Evolutionary conservation across 169 alveolate genomes (phyloP).

Genomic region (Neospora caninum): DNA sequence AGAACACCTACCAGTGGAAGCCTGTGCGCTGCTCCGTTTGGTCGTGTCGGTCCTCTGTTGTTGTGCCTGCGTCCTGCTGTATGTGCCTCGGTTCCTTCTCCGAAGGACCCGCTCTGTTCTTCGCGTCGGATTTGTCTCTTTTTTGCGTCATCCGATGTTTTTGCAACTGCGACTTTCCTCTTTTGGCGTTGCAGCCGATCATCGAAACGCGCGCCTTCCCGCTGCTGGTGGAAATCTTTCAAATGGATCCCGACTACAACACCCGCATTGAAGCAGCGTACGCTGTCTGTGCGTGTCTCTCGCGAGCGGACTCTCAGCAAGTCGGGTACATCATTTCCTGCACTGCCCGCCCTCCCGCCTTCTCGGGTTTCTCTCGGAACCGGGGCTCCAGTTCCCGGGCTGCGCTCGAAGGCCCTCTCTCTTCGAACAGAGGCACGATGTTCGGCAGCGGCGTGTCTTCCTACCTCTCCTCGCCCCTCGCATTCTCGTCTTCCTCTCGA

Average conservation of each 20-base stretch:
- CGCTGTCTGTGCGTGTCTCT: slow-evolving; percentile 88
- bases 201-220: slow-evolving; percentile 84
- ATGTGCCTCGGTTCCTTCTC: neutral
- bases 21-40: too few relatives aligned
- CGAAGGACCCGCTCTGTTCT: too few relatives aligned
- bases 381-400: neutral
- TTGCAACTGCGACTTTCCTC: neutral
- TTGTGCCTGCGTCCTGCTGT: too few relatives aligned
- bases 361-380: slow-evolving; percentile 50
- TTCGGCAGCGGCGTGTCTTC: neutral
- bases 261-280: slow-evolving; percentile 88
- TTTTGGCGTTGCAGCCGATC: slow-evolving; percentile 73
- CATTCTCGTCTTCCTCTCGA: neutral
- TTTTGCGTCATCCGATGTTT: too few relatives aligned
- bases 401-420: neutral
- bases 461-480: slow-evolving; percentile 9
- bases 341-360: slow-evolving; percentile 74
- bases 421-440: neutral
- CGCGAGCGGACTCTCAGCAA: slow-evolving; percentile 83
- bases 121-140: too few relatives aligned
- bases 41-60: too few relatives aligned
- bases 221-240: slow-evolving; percentile 79
- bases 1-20: too few relatives aligned
- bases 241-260: slow-evolving; percentile 81
- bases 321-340: slow-evolving; percentile 87